Evolutionary conservation across 345 rosid genomes (phyloP).

Genomic region (Psidium guajava): DNA sequence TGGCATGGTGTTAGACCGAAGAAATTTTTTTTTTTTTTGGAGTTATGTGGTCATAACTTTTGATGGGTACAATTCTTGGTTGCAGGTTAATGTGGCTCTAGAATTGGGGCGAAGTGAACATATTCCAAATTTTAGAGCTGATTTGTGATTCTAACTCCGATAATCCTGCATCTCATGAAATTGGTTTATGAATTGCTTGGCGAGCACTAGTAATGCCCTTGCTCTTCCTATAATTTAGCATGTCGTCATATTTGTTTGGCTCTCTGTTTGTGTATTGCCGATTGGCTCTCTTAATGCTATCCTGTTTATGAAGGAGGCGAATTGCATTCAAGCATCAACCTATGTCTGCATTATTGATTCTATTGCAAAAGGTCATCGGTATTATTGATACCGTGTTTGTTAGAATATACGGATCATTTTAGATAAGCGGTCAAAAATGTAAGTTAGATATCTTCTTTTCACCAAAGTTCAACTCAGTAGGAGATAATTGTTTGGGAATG

Average conservation of each 20-base stretch:
- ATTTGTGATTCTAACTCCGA: not conserved
- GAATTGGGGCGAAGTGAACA: not conserved
- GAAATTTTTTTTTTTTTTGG: no score
- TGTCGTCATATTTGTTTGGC: not conserved
- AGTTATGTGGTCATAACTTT: not conserved
- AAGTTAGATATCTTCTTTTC: no score
- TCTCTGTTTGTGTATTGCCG: not conserved
- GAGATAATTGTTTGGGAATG: no score
- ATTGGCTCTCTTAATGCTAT: not conserved
- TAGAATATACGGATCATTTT: not conserved
- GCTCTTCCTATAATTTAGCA: not conserved
- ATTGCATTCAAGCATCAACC: not conserved
- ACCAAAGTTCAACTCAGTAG: no score
- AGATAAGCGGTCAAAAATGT: no score
- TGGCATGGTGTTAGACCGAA: no score
- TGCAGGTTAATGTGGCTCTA: not conserved
- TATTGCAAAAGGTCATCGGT: not conserved
- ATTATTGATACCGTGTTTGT: not conserved
- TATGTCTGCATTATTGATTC: not conserved
- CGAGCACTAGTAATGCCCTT: not conserved
- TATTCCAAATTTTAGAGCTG: not conserved
- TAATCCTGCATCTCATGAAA: not conserved
- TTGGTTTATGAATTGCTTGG: not conserved
- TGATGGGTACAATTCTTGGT: not conserved
- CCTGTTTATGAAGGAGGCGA: not conserved